Conservation (phyloP, 1,284 basidiomycete species). For the Cutaneotrichosporon cyanovorans region DNA sequence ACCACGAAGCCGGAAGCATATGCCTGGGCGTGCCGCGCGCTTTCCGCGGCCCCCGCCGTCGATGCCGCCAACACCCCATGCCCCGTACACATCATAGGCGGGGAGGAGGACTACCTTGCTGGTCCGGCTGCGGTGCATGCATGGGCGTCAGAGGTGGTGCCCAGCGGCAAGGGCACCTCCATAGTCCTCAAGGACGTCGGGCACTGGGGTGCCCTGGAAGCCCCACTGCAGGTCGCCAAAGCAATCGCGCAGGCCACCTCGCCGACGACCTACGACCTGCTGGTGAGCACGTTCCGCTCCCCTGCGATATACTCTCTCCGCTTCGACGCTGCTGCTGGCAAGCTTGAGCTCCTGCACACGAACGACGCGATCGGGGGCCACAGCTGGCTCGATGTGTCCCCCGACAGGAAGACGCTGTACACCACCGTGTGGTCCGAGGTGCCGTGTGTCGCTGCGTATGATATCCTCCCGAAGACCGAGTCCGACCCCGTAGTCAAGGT, state of each 20-base stretch:
- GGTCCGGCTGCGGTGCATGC: conserved; percentile 14
- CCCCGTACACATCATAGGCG: conserved; percentile 22
- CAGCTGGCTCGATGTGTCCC: conserved; percentile 32
- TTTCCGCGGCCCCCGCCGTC: conserved; percentile 15
- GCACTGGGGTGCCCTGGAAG: conserved; percentile 31
- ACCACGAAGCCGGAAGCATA: conserved; percentile 23
- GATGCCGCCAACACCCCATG: conserved; percentile 13
- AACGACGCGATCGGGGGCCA: conserved; percentile 29
- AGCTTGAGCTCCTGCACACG: conserved; percentile 17
- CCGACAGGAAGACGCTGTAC: conserved; percentile 23
- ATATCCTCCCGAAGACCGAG: conserved; percentile 8
- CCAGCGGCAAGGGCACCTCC: conserved; percentile 11
- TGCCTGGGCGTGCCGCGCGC: conserved; percentile 23
- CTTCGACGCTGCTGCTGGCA: conserved; percentile 17
- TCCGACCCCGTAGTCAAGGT: conserved; percentile 8
- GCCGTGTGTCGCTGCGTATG: conserved; percentile 29
- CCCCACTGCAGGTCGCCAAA: conserved; percentile 16
- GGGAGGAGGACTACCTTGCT: conserved; percentile 29
- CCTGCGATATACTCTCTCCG: conserved; percentile 28
- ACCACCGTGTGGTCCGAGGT: conserved; percentile 33
- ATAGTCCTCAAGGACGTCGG: conserved; percentile 22
- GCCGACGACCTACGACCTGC: conserved; percentile 16
- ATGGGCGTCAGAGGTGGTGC: conserved; percentile 16
- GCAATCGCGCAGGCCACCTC: conserved; percentile 8
- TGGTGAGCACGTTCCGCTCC: conserved; percentile 38